A percentile compares a stretch with the other conserved stretches of the same genome.
Evolutionary conservation across 2,329 filamentous ascomycete genomes (phyloP).

Genomic region (Claviceps cyperi): DNA sequence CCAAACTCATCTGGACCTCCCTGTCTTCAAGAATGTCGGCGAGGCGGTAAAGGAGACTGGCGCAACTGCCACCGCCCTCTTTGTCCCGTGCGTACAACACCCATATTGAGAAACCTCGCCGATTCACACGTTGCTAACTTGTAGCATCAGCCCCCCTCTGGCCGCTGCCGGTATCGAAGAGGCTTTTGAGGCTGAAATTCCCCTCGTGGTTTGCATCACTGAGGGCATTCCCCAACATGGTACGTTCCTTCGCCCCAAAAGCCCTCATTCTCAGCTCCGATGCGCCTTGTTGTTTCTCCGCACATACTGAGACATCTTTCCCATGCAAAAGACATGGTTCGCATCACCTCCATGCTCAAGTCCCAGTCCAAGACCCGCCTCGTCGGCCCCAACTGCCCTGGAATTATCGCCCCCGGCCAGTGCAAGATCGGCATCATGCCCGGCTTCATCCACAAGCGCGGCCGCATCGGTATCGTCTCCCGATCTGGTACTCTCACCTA

Average conservation of each 20-base stretch:
- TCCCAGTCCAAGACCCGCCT: slow-evolving; percentile 93
- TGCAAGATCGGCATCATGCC: slow-evolving; percentile 99
- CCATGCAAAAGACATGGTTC: slow-evolving; percentile 69
- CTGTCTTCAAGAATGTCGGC: slow-evolving; percentile 79
- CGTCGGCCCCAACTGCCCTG: slow-evolving; percentile 95
- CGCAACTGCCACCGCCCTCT: slow-evolving; percentile 85
- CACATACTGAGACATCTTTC: slow-evolving; percentile 4
- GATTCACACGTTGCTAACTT: slow-evolving; percentile 6
- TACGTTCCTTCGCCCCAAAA: slow-evolving; percentile 27
- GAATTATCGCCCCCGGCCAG: slow-evolving; percentile 87
- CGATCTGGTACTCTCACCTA: slow-evolving; percentile 97
- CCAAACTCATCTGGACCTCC: slow-evolving; percentile 71
- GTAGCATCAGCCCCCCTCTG: slow-evolving; percentile 60
- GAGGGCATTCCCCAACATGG: slow-evolving; percentile 96
- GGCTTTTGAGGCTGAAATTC: slow-evolving; percentile 83
- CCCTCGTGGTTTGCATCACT: slow-evolving; percentile 92
- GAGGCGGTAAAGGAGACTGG: slow-evolving; percentile 85
- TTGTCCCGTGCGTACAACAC: slow-evolving; percentile 60
- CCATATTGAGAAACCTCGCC: slow-evolving; percentile 4
- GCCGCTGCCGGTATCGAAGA: slow-evolving; percentile 95
- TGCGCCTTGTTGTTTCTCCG: slow-evolving; percentile 1
- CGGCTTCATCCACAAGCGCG: slow-evolving; percentile 99
- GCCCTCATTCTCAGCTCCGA: not conserved
- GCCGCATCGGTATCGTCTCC: slow-evolving; percentile 95
- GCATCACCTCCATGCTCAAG: slow-evolving; percentile 96